Conservation (phyloP, 148 eudicot genomes). For the Fagopyrum homotropicum region DNA sequence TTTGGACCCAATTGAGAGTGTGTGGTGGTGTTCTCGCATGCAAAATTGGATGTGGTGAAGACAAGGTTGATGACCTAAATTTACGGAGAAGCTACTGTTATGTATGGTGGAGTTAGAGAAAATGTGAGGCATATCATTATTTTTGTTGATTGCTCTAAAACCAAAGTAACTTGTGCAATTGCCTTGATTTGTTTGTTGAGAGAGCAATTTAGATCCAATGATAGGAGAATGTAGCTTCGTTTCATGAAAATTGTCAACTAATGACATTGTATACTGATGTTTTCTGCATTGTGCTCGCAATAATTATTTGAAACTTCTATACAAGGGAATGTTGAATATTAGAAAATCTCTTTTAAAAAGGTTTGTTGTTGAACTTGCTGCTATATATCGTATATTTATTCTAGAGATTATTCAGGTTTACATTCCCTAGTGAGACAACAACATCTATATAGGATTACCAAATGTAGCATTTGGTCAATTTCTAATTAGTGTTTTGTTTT, state of each 20-base stretch:
- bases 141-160: neutral
- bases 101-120: conserved; percentile 41
- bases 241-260: neutral
- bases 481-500: too few relatives aligned
- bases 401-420: neutral
- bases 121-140: conserved; percentile 36
- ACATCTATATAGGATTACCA: too few relatives aligned
- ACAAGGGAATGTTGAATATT: neutral
- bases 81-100: conserved; percentile 40
- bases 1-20: conserved; percentile 72
- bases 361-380: neutral
- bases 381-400: neutral
- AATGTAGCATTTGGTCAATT: too few relatives aligned
- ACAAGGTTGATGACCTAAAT: conserved; percentile 87
- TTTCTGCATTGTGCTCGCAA: neutral
- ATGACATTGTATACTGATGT: neutral
- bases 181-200: neutral
- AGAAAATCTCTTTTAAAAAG: neutral
- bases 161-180: neutral
- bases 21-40: conserved; percentile 91
- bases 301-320: neutral
- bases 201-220: neutral
- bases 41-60: conserved; percentile 86
- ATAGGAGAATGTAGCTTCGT: neutral
- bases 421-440: neutral